phyloP scores from a whole-genome alignment of 805 yeast genomes.

The Yamadazyma nakazawae region DNA sequence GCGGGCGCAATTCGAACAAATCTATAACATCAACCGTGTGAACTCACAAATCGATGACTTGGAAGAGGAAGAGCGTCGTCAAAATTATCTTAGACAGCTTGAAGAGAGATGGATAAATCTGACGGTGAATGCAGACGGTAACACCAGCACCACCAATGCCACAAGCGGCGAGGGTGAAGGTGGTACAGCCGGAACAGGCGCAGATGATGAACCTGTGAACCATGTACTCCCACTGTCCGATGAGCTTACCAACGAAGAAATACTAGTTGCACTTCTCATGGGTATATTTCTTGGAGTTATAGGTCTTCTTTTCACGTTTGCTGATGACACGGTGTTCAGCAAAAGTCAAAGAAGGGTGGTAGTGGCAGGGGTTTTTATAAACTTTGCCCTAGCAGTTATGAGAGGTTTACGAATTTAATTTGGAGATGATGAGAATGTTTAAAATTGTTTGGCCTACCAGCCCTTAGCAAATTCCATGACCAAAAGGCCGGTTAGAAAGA shows the following conservation, averaged over 20 bases:
- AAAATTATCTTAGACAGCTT: slow-evolving; percentile 49
- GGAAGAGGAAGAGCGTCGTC: slow-evolving; percentile 42
- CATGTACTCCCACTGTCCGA: slow-evolving; percentile 23
- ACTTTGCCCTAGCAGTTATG: slow-evolving; percentile 62
- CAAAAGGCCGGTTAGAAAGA: slow-evolving; percentile 11
- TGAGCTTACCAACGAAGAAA: slow-evolving; percentile 51
- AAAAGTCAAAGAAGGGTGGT: slow-evolving; percentile 66
- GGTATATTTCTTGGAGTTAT: slow-evolving; percentile 78
- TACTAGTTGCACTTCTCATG: slow-evolving; percentile 63
- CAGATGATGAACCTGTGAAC: slow-evolving; percentile 11
- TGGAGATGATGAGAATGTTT: slow-evolving; percentile 9
- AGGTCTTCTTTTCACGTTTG: slow-evolving; percentile 55
- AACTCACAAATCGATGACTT: slow-evolving; percentile 30
- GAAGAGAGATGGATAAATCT: slow-evolving; percentile 90
- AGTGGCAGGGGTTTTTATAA: slow-evolving; percentile 65
- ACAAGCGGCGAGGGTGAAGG: slow-evolving; percentile 9
- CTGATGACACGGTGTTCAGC: slow-evolving; percentile 58
- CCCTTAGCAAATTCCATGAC: slow-evolving; percentile 36
- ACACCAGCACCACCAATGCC: not conserved
- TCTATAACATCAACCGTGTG: slow-evolving; percentile 52
- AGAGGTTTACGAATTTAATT: slow-evolving; percentile 41
- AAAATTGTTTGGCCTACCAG: slow-evolving; percentile 44
- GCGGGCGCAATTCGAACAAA: slow-evolving; percentile 67
- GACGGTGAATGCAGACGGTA: slow-evolving; percentile 47
- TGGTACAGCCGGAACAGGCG: slow-evolving; percentile 3